A percentile compares a stretch with the other conserved stretches of the same genome.
Conservation (phyloP, 2,329 filamentous ascomycete genomes). For the Nothophaeocryptopus gaeumannii region DNA sequence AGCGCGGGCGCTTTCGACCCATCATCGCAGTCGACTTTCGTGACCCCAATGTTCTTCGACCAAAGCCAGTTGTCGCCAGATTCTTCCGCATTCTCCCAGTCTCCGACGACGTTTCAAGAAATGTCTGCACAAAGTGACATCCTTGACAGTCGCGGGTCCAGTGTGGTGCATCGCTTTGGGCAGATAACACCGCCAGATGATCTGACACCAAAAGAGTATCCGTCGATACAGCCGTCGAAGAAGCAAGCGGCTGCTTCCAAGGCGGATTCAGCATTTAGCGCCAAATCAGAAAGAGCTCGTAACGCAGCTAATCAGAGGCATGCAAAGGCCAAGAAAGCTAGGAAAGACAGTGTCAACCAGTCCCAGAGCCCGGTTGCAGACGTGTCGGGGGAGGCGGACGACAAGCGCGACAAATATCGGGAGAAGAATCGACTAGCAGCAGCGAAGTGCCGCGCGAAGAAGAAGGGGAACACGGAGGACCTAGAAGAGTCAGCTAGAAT, state of each 20-base stretch:
- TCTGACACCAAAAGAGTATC: constrained; percentile 14
- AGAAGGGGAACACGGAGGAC: constrained; percentile 55
- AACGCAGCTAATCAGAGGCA: constrained; percentile 33
- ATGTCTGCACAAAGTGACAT: constrained; percentile 20
- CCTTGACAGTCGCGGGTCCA: constrained; percentile 16
- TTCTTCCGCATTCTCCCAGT: constrained; percentile 8
- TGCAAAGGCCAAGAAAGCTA: constrained; percentile 29
- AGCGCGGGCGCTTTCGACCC: no score
- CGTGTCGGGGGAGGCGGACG: constrained; percentile 29
- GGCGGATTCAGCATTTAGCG: constrained; percentile 11
- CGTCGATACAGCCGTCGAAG: background rate
- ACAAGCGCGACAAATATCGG: constrained; percentile 58
- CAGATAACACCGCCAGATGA: constrained; percentile 41
- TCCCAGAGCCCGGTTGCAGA: constrained; percentile 9
- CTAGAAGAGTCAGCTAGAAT: constrained; percentile 49
- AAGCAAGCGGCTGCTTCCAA: constrained; percentile 3
- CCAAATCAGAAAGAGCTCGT: constrained; percentile 32
- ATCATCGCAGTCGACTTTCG: background rate
- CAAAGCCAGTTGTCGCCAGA: constrained; percentile 7
- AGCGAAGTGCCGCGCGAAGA: constrained; percentile 71
- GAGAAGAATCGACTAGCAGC: constrained; percentile 71
- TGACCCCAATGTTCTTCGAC: constrained; percentile 10
- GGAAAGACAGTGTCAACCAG: constrained; percentile 19
- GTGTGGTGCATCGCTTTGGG: constrained; percentile 31
- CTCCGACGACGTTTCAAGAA: constrained; percentile 2